These are phyloP conservation scores for Pyrenula aspistea DNA, from an alignment of 495 filamentous ascomycete genomes.

Conservation along the genomic window DNA sequence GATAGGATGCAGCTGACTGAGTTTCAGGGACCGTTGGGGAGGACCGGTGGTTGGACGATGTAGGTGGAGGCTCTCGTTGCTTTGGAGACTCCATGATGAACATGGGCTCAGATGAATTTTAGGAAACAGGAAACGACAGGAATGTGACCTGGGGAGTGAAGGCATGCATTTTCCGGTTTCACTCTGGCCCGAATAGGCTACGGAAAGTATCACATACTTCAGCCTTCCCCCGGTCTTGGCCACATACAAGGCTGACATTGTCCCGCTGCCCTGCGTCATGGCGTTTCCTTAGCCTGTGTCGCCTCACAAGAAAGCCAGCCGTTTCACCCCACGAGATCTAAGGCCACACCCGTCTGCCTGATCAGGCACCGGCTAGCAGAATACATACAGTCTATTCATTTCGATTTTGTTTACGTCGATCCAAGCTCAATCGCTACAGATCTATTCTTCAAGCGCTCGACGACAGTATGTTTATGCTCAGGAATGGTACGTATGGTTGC, in stretches of 20 bases:
- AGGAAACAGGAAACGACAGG: too few relatives aligned
- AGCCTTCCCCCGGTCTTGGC: neutral
- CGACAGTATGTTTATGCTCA: constrained; percentile 63
- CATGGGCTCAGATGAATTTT: too few relatives aligned
- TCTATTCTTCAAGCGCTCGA: too few relatives aligned
- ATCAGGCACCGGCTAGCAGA: neutral
- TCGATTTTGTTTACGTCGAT: too few relatives aligned
- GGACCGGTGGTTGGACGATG: neutral
- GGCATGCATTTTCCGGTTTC: neutral
- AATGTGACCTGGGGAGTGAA: too few relatives aligned
- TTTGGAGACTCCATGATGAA: neutral
- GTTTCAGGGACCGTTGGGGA: neutral
- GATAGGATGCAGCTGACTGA: constrained; percentile 32
- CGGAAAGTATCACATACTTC: neutral
- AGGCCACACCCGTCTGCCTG: neutral
- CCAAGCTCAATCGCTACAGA: too few relatives aligned
- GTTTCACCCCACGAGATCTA: neutral
- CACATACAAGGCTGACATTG: neutral
- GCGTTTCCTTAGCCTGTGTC: too few relatives aligned
- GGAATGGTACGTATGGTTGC: constrained; percentile 40
- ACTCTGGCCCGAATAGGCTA: neutral
- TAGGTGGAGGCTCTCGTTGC: neutral
- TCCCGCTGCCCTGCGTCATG: neutral
- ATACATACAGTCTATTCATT: neutral
- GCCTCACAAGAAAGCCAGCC: too few relatives aligned